Evolutionary conservation across 1,139 yeast species (phyloP), one percentile per base, ranked within the genome.

Genomic region (Meyerozyma sp.): DNA sequence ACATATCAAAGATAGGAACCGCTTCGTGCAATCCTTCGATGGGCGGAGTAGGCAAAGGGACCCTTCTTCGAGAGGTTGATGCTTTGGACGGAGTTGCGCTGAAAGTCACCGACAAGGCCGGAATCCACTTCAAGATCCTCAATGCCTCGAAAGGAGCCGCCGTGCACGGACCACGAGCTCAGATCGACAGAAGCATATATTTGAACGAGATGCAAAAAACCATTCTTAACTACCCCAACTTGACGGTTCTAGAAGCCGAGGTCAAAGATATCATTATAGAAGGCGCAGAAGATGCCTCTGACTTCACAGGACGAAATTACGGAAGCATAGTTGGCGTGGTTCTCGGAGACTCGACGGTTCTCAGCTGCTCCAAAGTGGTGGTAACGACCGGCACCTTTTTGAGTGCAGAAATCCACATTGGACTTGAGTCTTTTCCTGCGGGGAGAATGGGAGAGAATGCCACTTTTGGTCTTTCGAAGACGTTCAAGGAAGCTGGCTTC

Each of bases 41-140:
- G 84, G 99, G 98, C 34, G 99, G 99, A 43, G 94, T 94, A 42
- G 99, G 98, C 1, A 94, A 94, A 57, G 99, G 98, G 16, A 93
- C 96, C 1, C 68, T 94, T 41, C 66, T 94, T 32, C 77, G 90
- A 52, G 99, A 94, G 62, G 89, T 94, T 7, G 99, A 94, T 67
- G 98, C 99, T 0, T 68, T 94, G 43, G 99, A 91, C 61, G 99
- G 99, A 4, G 86, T 93, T 0, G 82, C 95, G 6, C 82, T 93
- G 0, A 70, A 79, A 47, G 79, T 93, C 14, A 91, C 94, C 2
- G 99, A 94, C 63, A 72, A 77, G 54, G 95, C 98, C 0, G 98
- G 98, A 0, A 87, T 91, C 32, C 96, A 91, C 60, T 94, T 84
- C 63, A 89, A 88, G 59, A 82, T 90, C 47, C 70, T 94, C 48